Percentiles rank a stretch among this genome's conserved stretches.
These are phyloP conservation scores for Penicillium olsonii DNA, from an alignment of 2,329 filamentous ascomycete genomes.

Conservation along the genomic window DNA sequence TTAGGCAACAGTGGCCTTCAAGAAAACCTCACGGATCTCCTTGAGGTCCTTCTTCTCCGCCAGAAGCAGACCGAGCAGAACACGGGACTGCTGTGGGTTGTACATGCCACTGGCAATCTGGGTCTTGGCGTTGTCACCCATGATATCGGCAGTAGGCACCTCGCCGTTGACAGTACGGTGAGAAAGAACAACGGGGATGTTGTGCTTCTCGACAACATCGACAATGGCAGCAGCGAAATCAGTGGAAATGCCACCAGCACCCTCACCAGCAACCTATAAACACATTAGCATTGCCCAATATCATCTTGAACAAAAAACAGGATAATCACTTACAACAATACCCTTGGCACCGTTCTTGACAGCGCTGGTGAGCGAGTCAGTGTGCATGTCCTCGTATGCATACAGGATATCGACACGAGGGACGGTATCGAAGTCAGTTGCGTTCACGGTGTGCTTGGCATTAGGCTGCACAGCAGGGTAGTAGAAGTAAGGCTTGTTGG, in stretches of 20 bases:
- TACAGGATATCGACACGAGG: constrained; percentile 31
- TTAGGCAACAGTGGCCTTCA: constrained; percentile 11
- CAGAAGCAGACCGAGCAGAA: constrained; percentile 13
- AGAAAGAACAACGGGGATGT: constrained; percentile 25
- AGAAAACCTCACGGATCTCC: constrained; percentile 10
- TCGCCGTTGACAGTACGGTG: constrained; percentile 29
- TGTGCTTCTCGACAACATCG: constrained; percentile 15
- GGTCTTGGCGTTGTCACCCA: constrained; percentile 9
- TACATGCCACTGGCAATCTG: constrained; percentile 25
- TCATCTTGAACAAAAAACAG: background rate
- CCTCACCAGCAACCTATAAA: constrained; percentile 25
- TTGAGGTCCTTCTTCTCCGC: constrained; percentile 11
- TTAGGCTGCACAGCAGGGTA: constrained; percentile 54
- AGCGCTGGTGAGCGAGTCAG: constrained; percentile 23
- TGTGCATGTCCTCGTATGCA: constrained; percentile 29
- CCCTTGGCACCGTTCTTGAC: constrained; percentile 27
- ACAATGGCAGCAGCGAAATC: constrained; percentile 18
- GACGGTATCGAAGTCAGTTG: constrained; percentile 18
- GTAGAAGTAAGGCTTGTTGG: constrained; percentile 62
- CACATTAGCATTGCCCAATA: background rate
- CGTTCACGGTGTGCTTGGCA: constrained; percentile 37
- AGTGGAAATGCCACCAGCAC: constrained; percentile 23
- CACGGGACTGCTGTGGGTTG: constrained; percentile 12
- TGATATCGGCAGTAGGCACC: constrained; percentile 21
- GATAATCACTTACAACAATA: constrained; percentile 22